A percentile compares a stretch with the other conserved stretches of the same genome.
Conservation (phyloP, 1,284 basidiomycete genomes). For the Pseudozyma flocculosa region DNA sequence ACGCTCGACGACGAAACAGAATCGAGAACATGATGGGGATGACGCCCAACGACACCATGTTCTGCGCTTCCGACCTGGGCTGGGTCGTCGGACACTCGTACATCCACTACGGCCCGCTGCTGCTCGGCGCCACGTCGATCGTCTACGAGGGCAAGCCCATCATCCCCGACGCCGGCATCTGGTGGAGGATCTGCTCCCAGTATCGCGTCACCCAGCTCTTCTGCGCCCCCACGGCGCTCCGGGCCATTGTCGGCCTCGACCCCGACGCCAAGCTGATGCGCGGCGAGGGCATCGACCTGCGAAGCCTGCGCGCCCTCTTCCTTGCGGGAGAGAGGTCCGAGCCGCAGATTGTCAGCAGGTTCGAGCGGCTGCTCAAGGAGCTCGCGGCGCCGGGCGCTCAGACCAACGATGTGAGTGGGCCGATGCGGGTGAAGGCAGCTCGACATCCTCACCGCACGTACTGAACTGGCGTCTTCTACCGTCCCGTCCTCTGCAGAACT, state of each 20-base stretch:
- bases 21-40: constrained; percentile 52
- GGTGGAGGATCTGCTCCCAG: constrained; percentile 45
- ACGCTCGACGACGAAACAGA: too few relatives aligned
- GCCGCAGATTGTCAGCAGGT: constrained; percentile 45
- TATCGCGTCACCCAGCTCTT: constrained; percentile 45
- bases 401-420: too few relatives aligned
- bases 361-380: constrained; percentile 37
- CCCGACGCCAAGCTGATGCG: constrained; percentile 45
- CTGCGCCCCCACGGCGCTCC: constrained; percentile 47
- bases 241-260: constrained; percentile 49
- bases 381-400: constrained; percentile 44
- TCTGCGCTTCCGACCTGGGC: constrained; percentile 40
- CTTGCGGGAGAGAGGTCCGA: constrained; percentile 50
- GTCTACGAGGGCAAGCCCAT: constrained; percentile 56
- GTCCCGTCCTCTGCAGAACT: too few relatives aligned
- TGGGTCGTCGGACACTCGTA: constrained; percentile 44
- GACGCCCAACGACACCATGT: constrained; percentile 36
- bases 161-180: constrained; percentile 51
- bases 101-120: constrained; percentile 49
- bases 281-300: constrained; percentile 31
- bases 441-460: too few relatives aligned
- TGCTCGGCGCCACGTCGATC: constrained; percentile 47
- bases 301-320: constrained; percentile 46
- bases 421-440: too few relatives aligned
- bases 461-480: too few relatives aligned